These are phyloP conservation scores for Mallotus nudiflorus DNA, from an alignment of 345 rosid species.

Conservation along the genomic window DNA sequence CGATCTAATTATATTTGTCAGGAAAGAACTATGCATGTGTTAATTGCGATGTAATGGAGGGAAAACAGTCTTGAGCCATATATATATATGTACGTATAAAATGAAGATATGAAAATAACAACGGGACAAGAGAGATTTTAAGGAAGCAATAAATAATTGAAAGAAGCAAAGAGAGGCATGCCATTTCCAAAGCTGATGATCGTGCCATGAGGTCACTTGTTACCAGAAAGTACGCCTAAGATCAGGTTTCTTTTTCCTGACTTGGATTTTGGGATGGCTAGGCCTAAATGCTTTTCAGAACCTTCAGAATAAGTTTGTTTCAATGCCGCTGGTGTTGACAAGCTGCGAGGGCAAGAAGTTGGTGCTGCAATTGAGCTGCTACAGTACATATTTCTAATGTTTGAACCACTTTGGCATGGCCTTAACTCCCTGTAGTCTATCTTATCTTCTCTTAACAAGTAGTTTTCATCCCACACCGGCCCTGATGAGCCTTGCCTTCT, in stretches of 20 bases:
- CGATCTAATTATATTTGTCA: no score
- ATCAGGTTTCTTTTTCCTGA: slow-evolving; percentile 1
- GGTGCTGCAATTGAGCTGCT: slow-evolving; percentile 5
- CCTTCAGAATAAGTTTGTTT: neutral
- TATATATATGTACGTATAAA: neutral
- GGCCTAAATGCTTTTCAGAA: neutral
- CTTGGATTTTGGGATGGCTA: slow-evolving; percentile 1
- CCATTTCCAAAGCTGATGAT: neutral
- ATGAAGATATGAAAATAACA: neutral
- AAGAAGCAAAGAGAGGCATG: neutral
- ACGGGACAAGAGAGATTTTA: neutral
- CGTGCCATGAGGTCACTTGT: neutral
- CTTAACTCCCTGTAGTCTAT: slow-evolving; percentile 25
- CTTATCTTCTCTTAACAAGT: neutral
- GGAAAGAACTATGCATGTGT: no score
- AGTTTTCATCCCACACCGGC: slow-evolving; percentile 29
- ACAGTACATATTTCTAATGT: neutral
- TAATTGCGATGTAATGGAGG: no score
- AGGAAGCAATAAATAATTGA: neutral
- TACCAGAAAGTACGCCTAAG: neutral
- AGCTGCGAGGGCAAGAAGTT: slow-evolving; percentile 20
- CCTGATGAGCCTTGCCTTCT: slow-evolving; percentile 39
- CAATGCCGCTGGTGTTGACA: slow-evolving; percentile 18
- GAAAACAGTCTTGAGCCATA: neutral
- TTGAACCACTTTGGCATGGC: slow-evolving; percentile 27